A percentile compares a stretch with the other conserved stretches of the same genome.
Evolutionary conservation across 495 filamentous ascomycete species (phyloP).

Genomic region (Penicillium salamii): DNA sequence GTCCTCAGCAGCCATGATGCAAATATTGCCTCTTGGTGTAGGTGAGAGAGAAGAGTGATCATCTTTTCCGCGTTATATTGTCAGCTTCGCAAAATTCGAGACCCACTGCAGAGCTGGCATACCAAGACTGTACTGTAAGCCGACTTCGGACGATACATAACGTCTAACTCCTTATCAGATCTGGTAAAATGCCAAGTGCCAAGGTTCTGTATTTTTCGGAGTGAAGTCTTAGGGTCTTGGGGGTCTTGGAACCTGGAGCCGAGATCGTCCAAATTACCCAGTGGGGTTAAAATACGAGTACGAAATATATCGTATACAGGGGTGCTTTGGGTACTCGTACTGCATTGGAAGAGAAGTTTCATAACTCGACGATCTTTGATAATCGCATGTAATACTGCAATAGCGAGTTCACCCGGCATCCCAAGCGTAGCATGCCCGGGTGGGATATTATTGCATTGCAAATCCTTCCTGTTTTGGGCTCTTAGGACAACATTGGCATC

Average conservation of each 20-base stretch:
- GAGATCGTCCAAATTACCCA: background rate
- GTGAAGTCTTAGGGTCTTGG: background rate
- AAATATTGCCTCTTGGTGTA: background rate
- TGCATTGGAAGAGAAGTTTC: too few relatives aligned
- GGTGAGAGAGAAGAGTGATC: background rate
- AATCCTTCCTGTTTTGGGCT: too few relatives aligned
- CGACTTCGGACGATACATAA: conserved; percentile 1
- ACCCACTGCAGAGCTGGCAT: background rate
- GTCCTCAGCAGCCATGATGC: background rate
- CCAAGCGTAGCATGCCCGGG: too few relatives aligned
- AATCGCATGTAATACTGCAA: too few relatives aligned
- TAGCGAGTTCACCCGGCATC: too few relatives aligned
- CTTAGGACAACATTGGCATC: too few relatives aligned
- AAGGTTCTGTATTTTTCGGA: background rate
- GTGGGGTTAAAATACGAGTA: background rate
- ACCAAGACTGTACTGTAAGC: background rate
- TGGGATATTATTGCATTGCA: too few relatives aligned
- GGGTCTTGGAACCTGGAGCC: background rate
- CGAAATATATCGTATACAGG: too few relatives aligned
- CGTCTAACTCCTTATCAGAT: background rate
- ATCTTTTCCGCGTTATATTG: background rate
- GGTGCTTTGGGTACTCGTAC: too few relatives aligned
- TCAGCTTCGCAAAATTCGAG: background rate
- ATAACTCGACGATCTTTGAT: too few relatives aligned
- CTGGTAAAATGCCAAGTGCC: background rate